phyloP scores from a whole-genome alignment of 495 filamentous ascomycete species.

The Aspergillus leporis region DNA sequence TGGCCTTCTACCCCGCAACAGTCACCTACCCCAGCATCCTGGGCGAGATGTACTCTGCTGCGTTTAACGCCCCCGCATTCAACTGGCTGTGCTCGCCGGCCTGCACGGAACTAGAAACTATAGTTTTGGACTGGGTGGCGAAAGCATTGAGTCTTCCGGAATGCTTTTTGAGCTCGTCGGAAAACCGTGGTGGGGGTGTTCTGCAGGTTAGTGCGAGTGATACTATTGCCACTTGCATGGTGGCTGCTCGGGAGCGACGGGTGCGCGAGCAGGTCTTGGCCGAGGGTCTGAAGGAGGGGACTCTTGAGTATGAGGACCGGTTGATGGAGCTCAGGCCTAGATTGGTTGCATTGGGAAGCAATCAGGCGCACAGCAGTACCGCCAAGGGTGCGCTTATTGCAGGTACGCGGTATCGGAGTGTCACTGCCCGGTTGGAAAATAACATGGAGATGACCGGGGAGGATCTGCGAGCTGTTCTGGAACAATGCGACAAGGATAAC shows the following conservation, averaged over 20 bases:
- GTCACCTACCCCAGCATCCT: conserved; percentile 85
- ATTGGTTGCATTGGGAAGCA: conserved; percentile 80
- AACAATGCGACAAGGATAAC: conserved; percentile 60
- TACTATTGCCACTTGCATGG: conserved; percentile 81
- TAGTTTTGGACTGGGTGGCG: conserved; percentile 91
- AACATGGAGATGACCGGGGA: conserved; percentile 71
- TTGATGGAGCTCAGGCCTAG: conserved; percentile 64
- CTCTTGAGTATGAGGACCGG: conserved; percentile 51
- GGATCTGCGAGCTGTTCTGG: conserved; percentile 59
- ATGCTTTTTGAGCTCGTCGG: conserved; percentile 73
- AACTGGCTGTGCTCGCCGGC: conserved; percentile 97
- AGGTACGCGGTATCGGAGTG: conserved; percentile 72
- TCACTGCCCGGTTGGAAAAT: conserved; percentile 59
- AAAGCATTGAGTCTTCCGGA: conserved; percentile 69
- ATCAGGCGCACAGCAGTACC: conserved; percentile 77
- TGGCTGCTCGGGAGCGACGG: conserved; percentile 81
- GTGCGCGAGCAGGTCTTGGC: conserved; percentile 56
- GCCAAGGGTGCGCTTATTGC: conserved; percentile 87
- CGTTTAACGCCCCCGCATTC: conserved; percentile 89
- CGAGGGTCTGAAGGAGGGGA: conserved; percentile 51
- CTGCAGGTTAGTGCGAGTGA: conserved; percentile 95
- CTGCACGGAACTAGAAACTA: conserved; percentile 93
- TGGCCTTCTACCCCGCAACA: conserved; percentile 90
- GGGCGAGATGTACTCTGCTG: conserved; percentile 88
- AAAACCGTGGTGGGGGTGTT: conserved; percentile 79